These are phyloP conservation scores for Metarhizium humberi DNA, from an alignment of 2,329 filamentous ascomycete species.

Conservation along the genomic window DNA sequence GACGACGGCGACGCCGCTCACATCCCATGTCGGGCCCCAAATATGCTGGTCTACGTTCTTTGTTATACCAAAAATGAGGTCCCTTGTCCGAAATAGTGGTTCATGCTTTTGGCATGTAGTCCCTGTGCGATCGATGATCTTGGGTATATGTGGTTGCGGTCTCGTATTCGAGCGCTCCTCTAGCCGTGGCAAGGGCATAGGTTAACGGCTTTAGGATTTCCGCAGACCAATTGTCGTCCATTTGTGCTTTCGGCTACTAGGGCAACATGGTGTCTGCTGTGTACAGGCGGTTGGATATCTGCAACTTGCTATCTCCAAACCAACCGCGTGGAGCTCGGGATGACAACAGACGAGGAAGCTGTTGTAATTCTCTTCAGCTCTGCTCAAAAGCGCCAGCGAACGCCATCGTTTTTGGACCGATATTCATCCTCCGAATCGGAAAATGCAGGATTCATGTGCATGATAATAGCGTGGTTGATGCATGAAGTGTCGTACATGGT, in stretches of 20 bases:
- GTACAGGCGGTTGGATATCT: neutral
- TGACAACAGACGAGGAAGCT: neutral
- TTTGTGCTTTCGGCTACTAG: neutral
- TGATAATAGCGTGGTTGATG: slow-evolving; percentile 1
- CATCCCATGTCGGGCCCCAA: neutral
- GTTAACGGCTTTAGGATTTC: neutral
- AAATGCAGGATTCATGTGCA: neutral
- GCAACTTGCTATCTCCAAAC: neutral
- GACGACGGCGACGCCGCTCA: neutral
- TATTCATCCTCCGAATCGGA: neutral
- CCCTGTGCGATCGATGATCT: neutral
- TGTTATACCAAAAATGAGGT: neutral
- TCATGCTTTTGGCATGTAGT: neutral
- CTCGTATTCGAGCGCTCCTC: neutral
- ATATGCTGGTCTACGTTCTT: neutral
- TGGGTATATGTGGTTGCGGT: neutral
- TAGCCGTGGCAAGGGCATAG: neutral
- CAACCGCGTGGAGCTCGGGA: neutral
- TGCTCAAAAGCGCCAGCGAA: neutral
- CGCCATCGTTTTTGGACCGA: neutral
- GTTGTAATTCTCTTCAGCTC: neutral
- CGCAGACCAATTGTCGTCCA: neutral
- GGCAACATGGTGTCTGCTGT: neutral
- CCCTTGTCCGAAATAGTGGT: neutral
- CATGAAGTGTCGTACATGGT: slow-evolving; percentile 1